A percentile compares a stretch with the other conserved stretches of the same genome.
Evolutionary conservation across 106 monocot genomes (phyloP).

Genomic region (Platanthera zijinensis): DNA sequence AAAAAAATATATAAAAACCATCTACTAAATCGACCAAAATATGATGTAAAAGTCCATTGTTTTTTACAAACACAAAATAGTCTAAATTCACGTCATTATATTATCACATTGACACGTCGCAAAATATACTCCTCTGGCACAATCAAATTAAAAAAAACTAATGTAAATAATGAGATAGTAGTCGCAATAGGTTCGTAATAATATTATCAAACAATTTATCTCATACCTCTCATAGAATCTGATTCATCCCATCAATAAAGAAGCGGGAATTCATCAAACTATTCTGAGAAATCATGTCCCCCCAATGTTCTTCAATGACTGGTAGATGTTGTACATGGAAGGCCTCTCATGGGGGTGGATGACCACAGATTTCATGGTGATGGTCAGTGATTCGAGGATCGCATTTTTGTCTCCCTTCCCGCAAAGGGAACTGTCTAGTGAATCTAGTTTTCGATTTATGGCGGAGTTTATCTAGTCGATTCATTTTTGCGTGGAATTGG

Average conservation of each 20-base stretch:
- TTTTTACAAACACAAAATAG: too few species aligned
- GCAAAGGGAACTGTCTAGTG: conserved; percentile 32
- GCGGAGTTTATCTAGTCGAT: conserved; percentile 39
- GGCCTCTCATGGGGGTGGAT: conserved; percentile 56
- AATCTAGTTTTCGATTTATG: conserved; percentile 33
- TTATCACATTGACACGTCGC: too few species aligned
- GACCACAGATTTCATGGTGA: conserved; percentile 52
- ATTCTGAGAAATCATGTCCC: conserved; percentile 32
- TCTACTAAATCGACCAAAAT: too few species aligned
- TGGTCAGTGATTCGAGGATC: conserved; percentile 45
- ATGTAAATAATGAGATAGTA: too few species aligned
- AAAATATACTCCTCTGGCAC: too few species aligned
- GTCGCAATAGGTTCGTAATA: too few species aligned
- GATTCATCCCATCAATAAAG: conserved; percentile 44
- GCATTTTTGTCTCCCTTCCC: conserved; percentile 50
- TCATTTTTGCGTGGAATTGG: conserved; percentile 58
- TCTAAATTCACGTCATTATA: too few species aligned
- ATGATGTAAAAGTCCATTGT: too few species aligned
- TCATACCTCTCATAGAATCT: neutral
- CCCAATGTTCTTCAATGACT: conserved; percentile 48
- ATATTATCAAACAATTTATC: too few species aligned
- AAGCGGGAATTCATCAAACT: conserved; percentile 77
- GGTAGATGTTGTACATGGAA: conserved; percentile 58
- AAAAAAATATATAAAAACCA: too few species aligned
- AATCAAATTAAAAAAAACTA: too few species aligned